Evolutionary conservation across 805 yeast genomes (phyloP).

Genomic region (Metschnikowia cerradonensis): DNA sequence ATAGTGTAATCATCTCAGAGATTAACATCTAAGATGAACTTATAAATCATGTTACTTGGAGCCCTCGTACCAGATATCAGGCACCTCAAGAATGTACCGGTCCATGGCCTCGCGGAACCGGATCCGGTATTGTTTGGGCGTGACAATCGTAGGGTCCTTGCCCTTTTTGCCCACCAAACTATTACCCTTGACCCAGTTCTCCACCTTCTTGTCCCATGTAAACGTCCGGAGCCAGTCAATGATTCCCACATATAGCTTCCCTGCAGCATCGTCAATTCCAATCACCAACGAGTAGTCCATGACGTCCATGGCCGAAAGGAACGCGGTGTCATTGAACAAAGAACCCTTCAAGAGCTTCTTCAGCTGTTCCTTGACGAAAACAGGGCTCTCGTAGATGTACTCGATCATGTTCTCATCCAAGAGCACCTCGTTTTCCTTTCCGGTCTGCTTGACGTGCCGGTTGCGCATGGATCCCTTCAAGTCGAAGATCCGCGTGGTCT

Average conservation of each 20-base stretch:
- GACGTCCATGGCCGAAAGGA: constrained; percentile 93
- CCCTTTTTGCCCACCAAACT: constrained; percentile 80
- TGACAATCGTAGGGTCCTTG: constrained; percentile 93
- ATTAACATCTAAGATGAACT: too few relatives aligned
- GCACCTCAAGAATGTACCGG: constrained; percentile 88
- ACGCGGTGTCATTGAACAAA: constrained; percentile 90
- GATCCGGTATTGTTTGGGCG: constrained; percentile 92
- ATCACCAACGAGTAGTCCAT: constrained; percentile 97
- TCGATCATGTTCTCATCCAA: constrained; percentile 98
- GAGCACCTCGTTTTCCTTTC: constrained; percentile 88
- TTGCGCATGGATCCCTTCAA: constrained; percentile 97
- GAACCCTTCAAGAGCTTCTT: constrained; percentile 83
- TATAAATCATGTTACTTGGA: constrained; percentile 3
- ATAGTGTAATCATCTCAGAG: too few relatives aligned
- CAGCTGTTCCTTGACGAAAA: constrained; percentile 89
- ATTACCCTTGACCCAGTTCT: constrained; percentile 97
- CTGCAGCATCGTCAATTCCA: constrained; percentile 71
- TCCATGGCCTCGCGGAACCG: constrained; percentile 98
- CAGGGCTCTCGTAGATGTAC: constrained; percentile 91
- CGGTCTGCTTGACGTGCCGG: constrained; percentile 94
- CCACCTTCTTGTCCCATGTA: constrained; percentile 98
- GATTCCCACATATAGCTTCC: constrained; percentile 84
- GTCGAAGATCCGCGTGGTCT: constrained; percentile 84
- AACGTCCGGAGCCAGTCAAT: constrained; percentile 92
- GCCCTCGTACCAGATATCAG: constrained; percentile 60